A percentile compares a stretch with the other conserved stretches of the same genome.
phyloP scores from a whole-genome alignment of 1,284 basidiomycete species.

The Ustilago sp. region DNA sequence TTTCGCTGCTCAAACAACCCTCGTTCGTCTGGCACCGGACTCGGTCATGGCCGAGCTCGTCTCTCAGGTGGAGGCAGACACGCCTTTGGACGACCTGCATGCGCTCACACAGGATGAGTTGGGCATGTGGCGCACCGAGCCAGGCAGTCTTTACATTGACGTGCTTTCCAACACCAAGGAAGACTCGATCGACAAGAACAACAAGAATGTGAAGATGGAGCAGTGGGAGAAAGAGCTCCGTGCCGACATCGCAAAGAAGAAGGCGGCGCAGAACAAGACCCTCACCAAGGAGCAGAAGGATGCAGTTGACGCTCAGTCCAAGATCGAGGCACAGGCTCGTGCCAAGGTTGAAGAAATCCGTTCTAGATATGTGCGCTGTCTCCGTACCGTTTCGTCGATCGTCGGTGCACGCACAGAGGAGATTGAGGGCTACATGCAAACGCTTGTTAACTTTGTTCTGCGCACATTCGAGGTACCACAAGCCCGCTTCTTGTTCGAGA shows the following conservation, averaged over 20 bases:
- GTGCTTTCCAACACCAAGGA: constrained; percentile 58
- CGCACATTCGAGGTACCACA: constrained; percentile 40
- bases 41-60: constrained; percentile 54
- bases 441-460: constrained; percentile 49
- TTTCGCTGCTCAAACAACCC: constrained; percentile 58
- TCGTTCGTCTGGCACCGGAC: constrained; percentile 61
- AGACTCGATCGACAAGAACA: constrained; percentile 40
- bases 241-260: constrained; percentile 66
- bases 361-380: constrained; percentile 39
- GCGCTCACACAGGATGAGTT: constrained; percentile 58
- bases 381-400: constrained; percentile 51
- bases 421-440: constrained; percentile 52
- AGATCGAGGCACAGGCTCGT: constrained; percentile 57
- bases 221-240: constrained; percentile 68
- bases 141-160: constrained; percentile 60
- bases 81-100: constrained; percentile 49
- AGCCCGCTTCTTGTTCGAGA: constrained; percentile 44
- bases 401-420: constrained; percentile 54
- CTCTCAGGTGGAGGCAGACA: constrained; percentile 46
- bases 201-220: constrained; percentile 63
- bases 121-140: constrained; percentile 63
- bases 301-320: constrained; percentile 63
- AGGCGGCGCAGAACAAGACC: constrained; percentile 59
- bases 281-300: constrained; percentile 65
- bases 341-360: constrained; percentile 53